phyloP scores from a whole-genome alignment of 768 basidiomycete genomes.

The Russula lepida region DNA sequence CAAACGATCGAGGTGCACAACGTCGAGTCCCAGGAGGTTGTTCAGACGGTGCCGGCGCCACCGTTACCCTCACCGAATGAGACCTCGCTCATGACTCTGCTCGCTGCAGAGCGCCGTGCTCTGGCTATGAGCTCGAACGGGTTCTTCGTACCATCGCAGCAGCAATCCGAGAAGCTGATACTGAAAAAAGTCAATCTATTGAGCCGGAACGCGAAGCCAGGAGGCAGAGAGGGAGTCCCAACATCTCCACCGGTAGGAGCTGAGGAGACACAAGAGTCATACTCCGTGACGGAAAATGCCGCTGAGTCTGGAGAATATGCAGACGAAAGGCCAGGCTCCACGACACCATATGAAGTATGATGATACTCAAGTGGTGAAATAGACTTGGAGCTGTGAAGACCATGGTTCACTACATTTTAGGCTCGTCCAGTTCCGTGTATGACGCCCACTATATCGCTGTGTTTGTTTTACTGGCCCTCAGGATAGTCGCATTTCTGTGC shows the following conservation, averaged over 20 bases:
- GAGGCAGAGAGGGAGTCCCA: conserved; percentile 11
- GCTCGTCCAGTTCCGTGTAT: no score
- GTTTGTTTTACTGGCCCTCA: no score
- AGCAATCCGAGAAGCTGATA: conserved; percentile 35
- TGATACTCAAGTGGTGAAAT: no score
- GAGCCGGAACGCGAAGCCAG: conserved; percentile 15
- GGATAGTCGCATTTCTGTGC: no score
- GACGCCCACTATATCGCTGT: no score
- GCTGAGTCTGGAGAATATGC: not conserved
- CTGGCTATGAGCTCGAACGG: conserved; percentile 29
- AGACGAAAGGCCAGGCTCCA: not conserved
- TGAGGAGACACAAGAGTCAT: not conserved
- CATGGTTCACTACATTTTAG: no score
- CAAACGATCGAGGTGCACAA: conserved; percentile 75
- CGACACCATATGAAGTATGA: not conserved
- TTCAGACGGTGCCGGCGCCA: conserved; percentile 58
- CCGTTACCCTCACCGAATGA: conserved; percentile 17
- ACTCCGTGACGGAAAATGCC: not conserved
- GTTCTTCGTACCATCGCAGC: conserved; percentile 36
- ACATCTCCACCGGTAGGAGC: not conserved
- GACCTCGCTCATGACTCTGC: conserved; percentile 23
- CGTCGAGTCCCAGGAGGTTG: conserved; percentile 61
- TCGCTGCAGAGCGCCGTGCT: conserved; percentile 26
- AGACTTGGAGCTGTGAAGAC: no score
- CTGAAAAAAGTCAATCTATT: conserved; percentile 14